These are phyloP conservation scores for Agaricus blazei DNA, from an alignment of 768 basidiomycete genomes.

Conservation along the genomic window DNA sequence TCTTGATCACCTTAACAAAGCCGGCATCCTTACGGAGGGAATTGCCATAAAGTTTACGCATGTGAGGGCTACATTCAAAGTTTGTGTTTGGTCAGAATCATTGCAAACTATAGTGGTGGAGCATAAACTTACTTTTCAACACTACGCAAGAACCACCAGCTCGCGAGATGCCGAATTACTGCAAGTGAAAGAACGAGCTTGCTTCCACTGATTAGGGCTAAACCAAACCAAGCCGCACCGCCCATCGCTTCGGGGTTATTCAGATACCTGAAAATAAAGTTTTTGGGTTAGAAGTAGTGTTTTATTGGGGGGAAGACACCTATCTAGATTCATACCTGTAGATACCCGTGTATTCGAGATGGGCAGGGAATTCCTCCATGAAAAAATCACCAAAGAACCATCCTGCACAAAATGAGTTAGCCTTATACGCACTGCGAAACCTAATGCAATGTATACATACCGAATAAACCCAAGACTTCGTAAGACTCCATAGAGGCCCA, in stretches of 20 bases:
- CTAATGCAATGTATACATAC: conserved; percentile 31
- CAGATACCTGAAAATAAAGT: conserved; percentile 51
- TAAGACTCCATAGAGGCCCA: conserved; percentile 91
- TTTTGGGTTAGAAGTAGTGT: not conserved
- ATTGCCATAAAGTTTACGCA: conserved; percentile 94
- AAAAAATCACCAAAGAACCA: conserved; percentile 99
- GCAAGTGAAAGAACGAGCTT: conserved; percentile 88
- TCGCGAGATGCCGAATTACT: conserved; percentile 77
- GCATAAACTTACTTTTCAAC: conserved; percentile 78
- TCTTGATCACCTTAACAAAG: conserved; percentile 97
- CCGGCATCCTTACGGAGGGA: conserved; percentile 93
- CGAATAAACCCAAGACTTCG: conserved; percentile 91
- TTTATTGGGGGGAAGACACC: not conserved
- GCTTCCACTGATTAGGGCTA: conserved; percentile 87
- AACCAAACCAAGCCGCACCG: conserved; percentile 91
- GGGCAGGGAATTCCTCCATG: conserved; percentile 87
- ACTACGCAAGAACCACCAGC: conserved; percentile 92
- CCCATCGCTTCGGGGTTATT: conserved; percentile 97
- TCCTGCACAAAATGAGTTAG: conserved; percentile 37
- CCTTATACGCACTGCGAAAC: not conserved
- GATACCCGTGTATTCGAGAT: conserved; percentile 94
- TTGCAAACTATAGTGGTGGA: not conserved
- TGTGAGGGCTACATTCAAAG: conserved; percentile 73
- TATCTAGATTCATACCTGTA: conserved; percentile 56
- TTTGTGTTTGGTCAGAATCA: not conserved